phyloP scores from a whole-genome alignment of 805 yeast species.

The Yamadazyma insecticola region DNA sequence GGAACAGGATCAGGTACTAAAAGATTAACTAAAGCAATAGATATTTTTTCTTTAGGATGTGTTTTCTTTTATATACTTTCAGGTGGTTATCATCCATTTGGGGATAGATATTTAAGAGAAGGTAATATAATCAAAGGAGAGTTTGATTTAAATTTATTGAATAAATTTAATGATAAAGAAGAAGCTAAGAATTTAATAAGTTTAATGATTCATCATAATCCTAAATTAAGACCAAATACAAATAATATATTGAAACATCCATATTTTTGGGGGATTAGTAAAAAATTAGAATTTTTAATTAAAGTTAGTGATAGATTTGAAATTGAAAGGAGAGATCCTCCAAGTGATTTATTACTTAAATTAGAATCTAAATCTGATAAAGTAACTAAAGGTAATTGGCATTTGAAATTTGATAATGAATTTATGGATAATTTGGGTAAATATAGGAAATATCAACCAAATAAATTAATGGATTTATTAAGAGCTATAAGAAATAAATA shows the following conservation, averaged over 20 bases:
- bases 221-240: conserved; percentile 70
- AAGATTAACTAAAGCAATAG: conserved; percentile 83
- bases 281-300: conserved; percentile 76
- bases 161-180: conserved; percentile 35
- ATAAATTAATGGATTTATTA: conserved; percentile 75
- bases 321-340: conserved; percentile 75
- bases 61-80: conserved; percentile 84
- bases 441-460: conserved; percentile 81
- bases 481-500: conserved; percentile 90
- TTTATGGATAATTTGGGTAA: conserved; percentile 84
- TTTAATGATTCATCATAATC: conserved; percentile 67
- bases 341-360: conserved; percentile 51
- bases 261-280: conserved; percentile 73
- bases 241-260: conserved; percentile 73
- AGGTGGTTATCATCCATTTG: conserved; percentile 89
- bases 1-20: conserved; percentile 24
- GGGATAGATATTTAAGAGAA: conserved; percentile 84
- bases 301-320: conserved; percentile 91
- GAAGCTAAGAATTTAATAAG: conserved; percentile 74
- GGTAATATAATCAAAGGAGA: conserved; percentile 76
- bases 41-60: conserved; percentile 92
- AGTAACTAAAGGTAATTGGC: conserved; percentile 72
- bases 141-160: conserved; percentile 47
- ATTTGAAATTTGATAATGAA: conserved; percentile 58
- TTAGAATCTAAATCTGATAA: conserved; percentile 50